Evolutionary conservation across 2,329 filamentous ascomycete genomes (phyloP).

Genomic region (Colletotrichum sp.): DNA sequence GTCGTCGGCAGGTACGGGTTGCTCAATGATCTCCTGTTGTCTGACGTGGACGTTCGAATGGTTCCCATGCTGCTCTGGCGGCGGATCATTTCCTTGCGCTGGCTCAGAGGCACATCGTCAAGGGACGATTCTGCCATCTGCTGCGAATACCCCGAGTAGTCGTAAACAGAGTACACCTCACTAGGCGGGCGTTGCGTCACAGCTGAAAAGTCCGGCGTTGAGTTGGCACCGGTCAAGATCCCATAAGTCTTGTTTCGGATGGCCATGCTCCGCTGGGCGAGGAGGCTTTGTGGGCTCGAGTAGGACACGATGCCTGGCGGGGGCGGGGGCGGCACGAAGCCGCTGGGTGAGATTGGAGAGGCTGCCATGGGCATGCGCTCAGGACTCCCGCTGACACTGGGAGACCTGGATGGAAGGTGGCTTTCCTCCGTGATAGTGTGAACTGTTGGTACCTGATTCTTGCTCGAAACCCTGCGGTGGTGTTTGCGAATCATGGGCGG

Average conservation of each 20-base stretch:
- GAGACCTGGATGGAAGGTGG: not conserved
- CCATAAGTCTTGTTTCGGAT: constrained; percentile 56
- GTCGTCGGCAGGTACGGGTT: not conserved
- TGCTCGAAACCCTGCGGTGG: constrained; percentile 15
- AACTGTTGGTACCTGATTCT: constrained; percentile 3
- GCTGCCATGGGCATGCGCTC: constrained; percentile 14
- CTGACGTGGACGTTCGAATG: constrained; percentile 27
- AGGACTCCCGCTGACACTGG: constrained; percentile 1
- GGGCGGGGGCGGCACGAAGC: constrained; percentile 5
- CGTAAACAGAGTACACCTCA: constrained; percentile 46
- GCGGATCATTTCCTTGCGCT: constrained; percentile 65
- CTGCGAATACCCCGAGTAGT: constrained; percentile 33
- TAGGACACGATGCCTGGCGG: constrained; percentile 53
- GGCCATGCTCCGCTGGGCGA: constrained; percentile 59
- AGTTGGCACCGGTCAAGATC: constrained; percentile 30
- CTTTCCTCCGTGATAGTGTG: constrained; percentile 12
- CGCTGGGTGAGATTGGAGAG: constrained; percentile 20
- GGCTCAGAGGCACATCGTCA: constrained; percentile 75
- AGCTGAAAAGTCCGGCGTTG: constrained; percentile 27
- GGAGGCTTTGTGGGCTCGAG: constrained; percentile 57
- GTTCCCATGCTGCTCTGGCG: constrained; percentile 47
- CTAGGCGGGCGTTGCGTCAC: constrained; percentile 32
- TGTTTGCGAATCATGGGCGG: not conserved
- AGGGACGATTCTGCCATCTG: constrained; percentile 27
- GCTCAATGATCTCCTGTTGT: not conserved